phyloP scores from a whole-genome alignment of 768 basidiomycete species.

The Leccinellum rugosiceps region DNA sequence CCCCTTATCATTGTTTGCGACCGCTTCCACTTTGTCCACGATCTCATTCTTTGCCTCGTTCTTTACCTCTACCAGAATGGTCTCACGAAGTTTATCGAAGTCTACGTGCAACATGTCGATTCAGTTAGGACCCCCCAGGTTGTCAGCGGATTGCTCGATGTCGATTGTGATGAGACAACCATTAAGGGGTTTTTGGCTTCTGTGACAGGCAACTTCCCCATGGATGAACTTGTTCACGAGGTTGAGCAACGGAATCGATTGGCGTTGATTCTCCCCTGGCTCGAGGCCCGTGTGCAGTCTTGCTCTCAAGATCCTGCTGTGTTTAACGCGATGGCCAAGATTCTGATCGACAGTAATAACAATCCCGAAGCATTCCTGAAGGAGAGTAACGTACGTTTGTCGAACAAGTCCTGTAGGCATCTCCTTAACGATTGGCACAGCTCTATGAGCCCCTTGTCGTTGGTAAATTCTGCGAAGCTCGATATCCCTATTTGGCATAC shows the following conservation, averaged over 20 bases:
- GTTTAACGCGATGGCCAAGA: constrained; percentile 98
- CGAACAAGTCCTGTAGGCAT: background rate
- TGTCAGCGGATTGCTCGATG: constrained; percentile 92
- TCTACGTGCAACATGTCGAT: too few species aligned
- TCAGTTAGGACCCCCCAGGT: constrained; percentile 96
- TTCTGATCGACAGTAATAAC: constrained; percentile 97
- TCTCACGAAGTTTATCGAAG: constrained; percentile 95
- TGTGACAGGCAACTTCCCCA: constrained; percentile 95
- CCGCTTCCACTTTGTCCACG: constrained; percentile 99
- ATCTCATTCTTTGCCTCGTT: constrained; percentile 97
- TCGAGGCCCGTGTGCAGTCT: constrained; percentile 89
- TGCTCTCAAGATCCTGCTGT: constrained; percentile 94
- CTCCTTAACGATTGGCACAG: constrained; percentile 38
- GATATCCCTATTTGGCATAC: constrained; percentile 97
- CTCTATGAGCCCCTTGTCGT: constrained; percentile 94
- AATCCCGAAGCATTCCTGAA: constrained; percentile 97
- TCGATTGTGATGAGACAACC: constrained; percentile 94
- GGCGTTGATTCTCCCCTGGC: constrained; percentile 51
- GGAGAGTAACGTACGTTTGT: constrained; percentile 84
- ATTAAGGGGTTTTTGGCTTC: constrained; percentile 92
- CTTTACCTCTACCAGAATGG: too few species aligned
- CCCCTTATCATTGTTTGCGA: constrained; percentile 99
- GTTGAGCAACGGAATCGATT: constrained; percentile 36
- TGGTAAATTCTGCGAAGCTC: too few species aligned
- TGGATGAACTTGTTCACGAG: constrained; percentile 96